Base-by-base conservation (phyloP, 306 rosid genomes). In the Cucumis hystrix region DNA sequence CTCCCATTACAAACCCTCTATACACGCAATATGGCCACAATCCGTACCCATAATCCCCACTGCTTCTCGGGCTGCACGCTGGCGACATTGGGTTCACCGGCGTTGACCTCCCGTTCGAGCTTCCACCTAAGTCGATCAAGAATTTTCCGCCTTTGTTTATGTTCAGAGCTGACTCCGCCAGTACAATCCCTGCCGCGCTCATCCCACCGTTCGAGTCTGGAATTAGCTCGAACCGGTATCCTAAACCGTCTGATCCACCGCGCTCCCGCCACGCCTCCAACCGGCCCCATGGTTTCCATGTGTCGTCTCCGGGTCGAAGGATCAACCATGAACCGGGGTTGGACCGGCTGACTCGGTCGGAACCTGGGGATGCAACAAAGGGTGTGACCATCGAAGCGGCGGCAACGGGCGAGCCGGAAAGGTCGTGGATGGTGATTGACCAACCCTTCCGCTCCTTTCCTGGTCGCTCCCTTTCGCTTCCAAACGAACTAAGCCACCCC, bases 251-350 rank as follows among this genome's bases (percentile, higher is more conserved):
- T 7, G 92, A 88, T 13, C 89, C 83, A 0, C 96, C 91, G 0
- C 96, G 89, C 58, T 90, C 96, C 8, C 96, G 96, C 96, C 96
- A 90, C 0, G 96, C 96, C 65, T 90, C 91, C 15, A 90, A 88
- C 11, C 86, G 78, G 15, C 96, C 96, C 96, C 92, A 88, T 0
- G 96, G 92, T 63, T 88, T 88, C 96, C 96, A 90, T 0, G 92
- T 90, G 10, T 87, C 88, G 0, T 85, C 96, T 0, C 92, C 92
- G 0, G 96, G 96, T 0, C 96, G 88, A 18, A 90, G 89, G 43
- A 90, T 90, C 16, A 88, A 89, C 96, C 96, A 90, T 1, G 96
- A 83, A 6, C 96, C 96, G 0, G 96, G 92, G 73, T 85, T 90
- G 3, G 96, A 88, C 64, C 92, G 89, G 54, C 92, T 90, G 5